Conservation (phyloP, 768 basidiomycete genomes). For the Sutorius australiensis region DNA sequence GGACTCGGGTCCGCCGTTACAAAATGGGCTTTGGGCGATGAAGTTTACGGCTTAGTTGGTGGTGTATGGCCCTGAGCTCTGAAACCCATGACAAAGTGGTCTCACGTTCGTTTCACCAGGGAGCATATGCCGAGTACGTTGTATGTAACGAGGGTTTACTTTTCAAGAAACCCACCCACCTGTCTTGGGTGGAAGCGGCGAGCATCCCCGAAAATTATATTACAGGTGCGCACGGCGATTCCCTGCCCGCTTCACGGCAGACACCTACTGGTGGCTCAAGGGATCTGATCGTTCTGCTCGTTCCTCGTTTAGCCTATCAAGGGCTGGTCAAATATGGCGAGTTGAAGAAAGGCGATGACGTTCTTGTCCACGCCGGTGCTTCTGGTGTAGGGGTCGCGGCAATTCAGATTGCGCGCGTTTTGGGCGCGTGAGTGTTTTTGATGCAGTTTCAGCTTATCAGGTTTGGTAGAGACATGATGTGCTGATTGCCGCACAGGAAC, state of each 20-base stretch:
- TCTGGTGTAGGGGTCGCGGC: conserved; percentile 88
- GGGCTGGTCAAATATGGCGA: conserved; percentile 65
- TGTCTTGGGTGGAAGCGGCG: conserved; percentile 84
- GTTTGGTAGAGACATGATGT: background rate
- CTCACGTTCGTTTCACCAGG: conserved; percentile 41
- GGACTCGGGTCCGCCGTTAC: conserved; percentile 49
- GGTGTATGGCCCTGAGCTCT: conserved; percentile 54
- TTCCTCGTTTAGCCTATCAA: conserved; percentile 47
- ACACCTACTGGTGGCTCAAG: background rate
- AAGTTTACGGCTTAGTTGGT: conserved; percentile 74
- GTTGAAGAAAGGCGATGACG: conserved; percentile 65
- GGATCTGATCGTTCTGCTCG: conserved; percentile 1
- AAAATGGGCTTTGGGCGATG: conserved; percentile 59
- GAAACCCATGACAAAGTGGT: background rate
- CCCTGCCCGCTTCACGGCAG: conserved; percentile 4
- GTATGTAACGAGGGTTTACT: conserved; percentile 61
- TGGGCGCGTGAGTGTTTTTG: conserved; percentile 58
- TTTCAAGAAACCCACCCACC: conserved; percentile 64
- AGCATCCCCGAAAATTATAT: conserved; percentile 86
- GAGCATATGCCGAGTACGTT: conserved; percentile 89
- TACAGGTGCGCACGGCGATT: conserved; percentile 53
- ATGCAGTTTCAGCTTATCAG: conserved; percentile 1
- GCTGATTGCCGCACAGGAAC: conserved; percentile 37
- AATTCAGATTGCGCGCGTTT: conserved; percentile 76
- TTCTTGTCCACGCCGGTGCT: conserved; percentile 87